Evolutionary conservation across 768 basidiomycete genomes (phyloP).

Genomic region (Saitozyma podzolica): DNA sequence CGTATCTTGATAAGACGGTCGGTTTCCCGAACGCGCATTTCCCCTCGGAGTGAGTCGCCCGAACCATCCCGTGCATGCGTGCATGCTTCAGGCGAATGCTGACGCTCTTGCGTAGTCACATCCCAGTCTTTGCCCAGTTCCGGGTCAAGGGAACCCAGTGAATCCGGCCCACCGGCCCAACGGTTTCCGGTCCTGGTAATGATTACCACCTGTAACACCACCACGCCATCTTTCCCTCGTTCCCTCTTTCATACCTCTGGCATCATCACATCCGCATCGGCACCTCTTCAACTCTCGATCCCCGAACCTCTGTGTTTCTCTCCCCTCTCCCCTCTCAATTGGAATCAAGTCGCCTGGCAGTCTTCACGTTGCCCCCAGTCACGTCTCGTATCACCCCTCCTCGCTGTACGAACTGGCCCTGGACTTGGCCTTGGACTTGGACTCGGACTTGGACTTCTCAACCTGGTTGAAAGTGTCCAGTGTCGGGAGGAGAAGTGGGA

Average conservation of each 20-base stretch:
- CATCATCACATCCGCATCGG: background rate
- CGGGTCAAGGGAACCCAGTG: constrained; percentile 29
- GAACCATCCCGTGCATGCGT: background rate
- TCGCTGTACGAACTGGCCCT: too few relatives aligned
- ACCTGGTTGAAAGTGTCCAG: too few relatives aligned
- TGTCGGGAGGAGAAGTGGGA: too few relatives aligned
- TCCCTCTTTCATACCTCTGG: background rate
- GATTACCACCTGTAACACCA: background rate
- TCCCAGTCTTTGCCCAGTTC: constrained; percentile 49
- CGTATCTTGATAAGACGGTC: constrained; percentile 83
- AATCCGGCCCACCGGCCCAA: constrained; percentile 6
- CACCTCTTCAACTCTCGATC: background rate
- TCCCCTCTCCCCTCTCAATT: too few relatives aligned
- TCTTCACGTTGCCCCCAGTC: too few relatives aligned
- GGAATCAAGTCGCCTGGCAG: too few relatives aligned
- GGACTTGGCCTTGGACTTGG: too few relatives aligned
- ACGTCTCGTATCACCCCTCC: too few relatives aligned
- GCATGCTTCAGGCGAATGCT: background rate
- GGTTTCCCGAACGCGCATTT: constrained; percentile 97
- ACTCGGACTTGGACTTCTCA: too few relatives aligned
- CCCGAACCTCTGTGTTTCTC: too few relatives aligned
- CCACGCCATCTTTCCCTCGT: background rate
- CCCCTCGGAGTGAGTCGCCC: constrained; percentile 82
- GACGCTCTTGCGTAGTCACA: constrained; percentile 33
- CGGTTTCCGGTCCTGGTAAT: background rate